Conservation (phyloP, 805 yeast species). For the Wickerhamiella azyma region DNA sequence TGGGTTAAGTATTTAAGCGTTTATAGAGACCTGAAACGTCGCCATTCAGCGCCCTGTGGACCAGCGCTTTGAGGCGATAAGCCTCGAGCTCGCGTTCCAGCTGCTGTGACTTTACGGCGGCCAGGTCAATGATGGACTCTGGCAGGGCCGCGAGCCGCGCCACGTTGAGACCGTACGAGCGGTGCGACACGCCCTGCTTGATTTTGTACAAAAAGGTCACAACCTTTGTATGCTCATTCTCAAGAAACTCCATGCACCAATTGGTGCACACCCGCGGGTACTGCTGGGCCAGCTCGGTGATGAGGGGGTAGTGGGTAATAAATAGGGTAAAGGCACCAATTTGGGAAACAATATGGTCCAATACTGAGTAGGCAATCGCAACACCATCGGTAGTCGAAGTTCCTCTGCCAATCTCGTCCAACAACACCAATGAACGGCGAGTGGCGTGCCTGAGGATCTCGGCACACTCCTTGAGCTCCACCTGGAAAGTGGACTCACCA, state of each 20-base stretch:
- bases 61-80: neutral
- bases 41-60: neutral
- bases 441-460: conserved; percentile 40
- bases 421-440: conserved; percentile 41
- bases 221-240: conserved; percentile 24
- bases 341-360: conserved; percentile 39
- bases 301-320: conserved; percentile 71
- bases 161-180: conserved; percentile 75
- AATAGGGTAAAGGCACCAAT: conserved; percentile 48
- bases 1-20: neutral
- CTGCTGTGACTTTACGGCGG: conserved; percentile 19
- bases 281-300: conserved; percentile 37
- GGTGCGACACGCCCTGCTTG: conserved; percentile 37
- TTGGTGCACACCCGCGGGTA: conserved; percentile 35
- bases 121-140: conserved; percentile 16
- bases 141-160: conserved; percentile 59
- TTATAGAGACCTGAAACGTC: neutral
- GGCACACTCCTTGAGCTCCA: conserved; percentile 56
- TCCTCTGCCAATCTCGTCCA: conserved; percentile 73
- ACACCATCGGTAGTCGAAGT: conserved; percentile 67
- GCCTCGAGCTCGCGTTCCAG: conserved; percentile 13
- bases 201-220: conserved; percentile 42
- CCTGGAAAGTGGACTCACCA: conserved; percentile 76
- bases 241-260: conserved; percentile 59
- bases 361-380: conserved; percentile 62